Percentiles rank a stretch among this genome's conserved stretches.
phyloP scores from a whole-genome alignment of 2,329 filamentous ascomycete genomes.

The Plectosphaerella sp. region DNA sequence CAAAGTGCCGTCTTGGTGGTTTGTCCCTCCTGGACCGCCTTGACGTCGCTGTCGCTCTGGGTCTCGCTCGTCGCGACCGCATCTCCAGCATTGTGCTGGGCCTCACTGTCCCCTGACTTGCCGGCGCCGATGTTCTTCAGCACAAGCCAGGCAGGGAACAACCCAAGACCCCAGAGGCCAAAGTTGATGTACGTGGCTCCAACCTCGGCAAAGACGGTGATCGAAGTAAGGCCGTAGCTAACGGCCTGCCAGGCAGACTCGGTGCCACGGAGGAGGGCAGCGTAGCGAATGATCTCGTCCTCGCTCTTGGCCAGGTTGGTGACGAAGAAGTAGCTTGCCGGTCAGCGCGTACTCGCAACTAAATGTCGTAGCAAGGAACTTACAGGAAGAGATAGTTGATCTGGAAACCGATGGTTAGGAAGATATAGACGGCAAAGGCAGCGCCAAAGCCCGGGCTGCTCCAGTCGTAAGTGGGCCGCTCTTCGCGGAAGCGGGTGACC shows the following conservation, averaged over 20 bases:
- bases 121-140: conserved; percentile 47
- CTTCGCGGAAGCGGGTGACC: conserved; percentile 54
- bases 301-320: conserved; percentile 58
- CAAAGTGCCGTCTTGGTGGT: not conserved
- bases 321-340: conserved; percentile 61
- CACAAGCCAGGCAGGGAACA: conserved; percentile 65
- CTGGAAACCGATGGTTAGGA: conserved; percentile 65
- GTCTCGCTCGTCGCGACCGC: conserved; percentile 9
- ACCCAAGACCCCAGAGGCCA: conserved; percentile 58
- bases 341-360: not conserved
- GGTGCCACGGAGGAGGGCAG: conserved; percentile 63
- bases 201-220: conserved; percentile 58
- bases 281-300: conserved; percentile 62
- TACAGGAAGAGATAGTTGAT: conserved; percentile 69
- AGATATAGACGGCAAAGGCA: conserved; percentile 63
- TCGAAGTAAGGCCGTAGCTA: conserved; percentile 62
- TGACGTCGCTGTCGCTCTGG: conserved; percentile 8
- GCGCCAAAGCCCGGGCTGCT: conserved; percentile 55
- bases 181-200: conserved; percentile 70
- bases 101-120: conserved; percentile 1
- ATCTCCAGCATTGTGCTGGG: not conserved
- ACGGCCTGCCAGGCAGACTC: conserved; percentile 71
- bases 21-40: not conserved
- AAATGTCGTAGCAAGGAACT: conserved; percentile 16
- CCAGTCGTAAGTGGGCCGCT: conserved; percentile 64